Conservation (phyloP, 768 basidiomycete species). For the Boletus bicolor region DNA sequence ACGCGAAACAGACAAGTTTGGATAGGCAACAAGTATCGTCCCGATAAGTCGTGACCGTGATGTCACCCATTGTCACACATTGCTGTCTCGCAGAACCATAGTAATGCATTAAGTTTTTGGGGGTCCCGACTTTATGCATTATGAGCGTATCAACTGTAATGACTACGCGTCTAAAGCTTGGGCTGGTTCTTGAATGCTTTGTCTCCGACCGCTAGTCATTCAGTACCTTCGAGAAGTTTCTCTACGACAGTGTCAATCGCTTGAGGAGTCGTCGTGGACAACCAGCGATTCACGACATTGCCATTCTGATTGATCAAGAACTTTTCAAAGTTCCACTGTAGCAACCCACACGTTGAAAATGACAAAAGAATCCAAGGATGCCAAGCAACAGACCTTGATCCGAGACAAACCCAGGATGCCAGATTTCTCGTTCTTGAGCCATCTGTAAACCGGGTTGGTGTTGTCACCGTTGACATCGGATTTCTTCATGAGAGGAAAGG, state of each 20-base stretch:
- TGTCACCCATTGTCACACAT: too few relatives aligned
- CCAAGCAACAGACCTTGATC: conserved; percentile 59
- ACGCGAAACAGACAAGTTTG: too few relatives aligned
- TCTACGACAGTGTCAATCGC: conserved; percentile 61
- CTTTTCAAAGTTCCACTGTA: conserved; percentile 89
- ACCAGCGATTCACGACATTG: conserved; percentile 71
- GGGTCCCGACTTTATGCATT: too few relatives aligned
- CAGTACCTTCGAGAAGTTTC: conserved; percentile 44
- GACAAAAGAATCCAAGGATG: background rate
- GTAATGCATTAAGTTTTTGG: too few relatives aligned
- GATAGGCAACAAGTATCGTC: too few relatives aligned
- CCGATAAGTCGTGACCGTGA: too few relatives aligned
- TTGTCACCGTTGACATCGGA: conserved; percentile 88
- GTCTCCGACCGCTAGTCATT: conserved; percentile 17
- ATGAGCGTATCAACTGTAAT: too few relatives aligned
- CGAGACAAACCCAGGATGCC: conserved; percentile 67
- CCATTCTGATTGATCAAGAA: conserved; percentile 81
- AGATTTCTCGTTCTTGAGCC: conserved; percentile 77
- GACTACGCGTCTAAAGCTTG: conserved; percentile 14
- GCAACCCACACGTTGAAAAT: background rate
- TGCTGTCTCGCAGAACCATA: too few relatives aligned
- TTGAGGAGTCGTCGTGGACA: conserved; percentile 68
- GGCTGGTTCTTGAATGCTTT: background rate
- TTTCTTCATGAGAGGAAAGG: conserved; percentile 90
- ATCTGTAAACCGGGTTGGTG: conserved; percentile 81